phyloP scores from a whole-genome alignment of 192 early-diverging fungal species.

The Podila verticillata region DNA sequence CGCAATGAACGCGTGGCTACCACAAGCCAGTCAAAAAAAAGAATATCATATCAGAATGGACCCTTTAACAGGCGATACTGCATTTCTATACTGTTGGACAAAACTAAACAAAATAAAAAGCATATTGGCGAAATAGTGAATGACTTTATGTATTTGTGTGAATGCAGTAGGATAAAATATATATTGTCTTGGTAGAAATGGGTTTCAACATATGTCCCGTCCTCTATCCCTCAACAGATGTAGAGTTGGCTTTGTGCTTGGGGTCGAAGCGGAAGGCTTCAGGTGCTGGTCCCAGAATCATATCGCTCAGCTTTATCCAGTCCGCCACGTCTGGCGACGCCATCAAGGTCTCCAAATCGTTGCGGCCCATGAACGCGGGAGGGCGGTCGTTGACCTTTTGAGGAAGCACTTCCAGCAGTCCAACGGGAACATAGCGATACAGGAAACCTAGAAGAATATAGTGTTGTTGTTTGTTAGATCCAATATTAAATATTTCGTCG shows the following conservation, averaged over 20 bases:
- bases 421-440: conserved; percentile 88
- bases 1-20: too few species aligned
- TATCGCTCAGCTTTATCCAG: conserved; percentile 95
- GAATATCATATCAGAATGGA: too few species aligned
- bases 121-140: neutral
- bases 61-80: too few species aligned
- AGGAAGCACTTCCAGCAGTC: conserved; percentile 91
- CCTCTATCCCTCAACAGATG: conserved; percentile 34
- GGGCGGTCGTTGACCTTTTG: conserved; percentile 94
- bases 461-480: conserved; percentile 59
- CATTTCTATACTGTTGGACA: neutral
- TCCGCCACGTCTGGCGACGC: conserved; percentile 78
- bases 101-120: neutral
- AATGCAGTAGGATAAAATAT: neutral
- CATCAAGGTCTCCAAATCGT: conserved; percentile 96
- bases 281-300: conserved; percentile 90
- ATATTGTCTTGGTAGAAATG: too few species aligned
- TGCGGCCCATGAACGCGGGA: conserved; percentile 82
- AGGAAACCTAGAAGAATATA: conserved; percentile 51
- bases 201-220: neutral
- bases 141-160: neutral
- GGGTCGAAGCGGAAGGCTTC: conserved; percentile 90
- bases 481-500: conserved; percentile 6
- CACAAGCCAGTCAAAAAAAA: too few species aligned
- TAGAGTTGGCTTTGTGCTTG: conserved; percentile 92